Conservation (phyloP, 1,139 yeast species). For the Yueomyces sp. region DNA sequence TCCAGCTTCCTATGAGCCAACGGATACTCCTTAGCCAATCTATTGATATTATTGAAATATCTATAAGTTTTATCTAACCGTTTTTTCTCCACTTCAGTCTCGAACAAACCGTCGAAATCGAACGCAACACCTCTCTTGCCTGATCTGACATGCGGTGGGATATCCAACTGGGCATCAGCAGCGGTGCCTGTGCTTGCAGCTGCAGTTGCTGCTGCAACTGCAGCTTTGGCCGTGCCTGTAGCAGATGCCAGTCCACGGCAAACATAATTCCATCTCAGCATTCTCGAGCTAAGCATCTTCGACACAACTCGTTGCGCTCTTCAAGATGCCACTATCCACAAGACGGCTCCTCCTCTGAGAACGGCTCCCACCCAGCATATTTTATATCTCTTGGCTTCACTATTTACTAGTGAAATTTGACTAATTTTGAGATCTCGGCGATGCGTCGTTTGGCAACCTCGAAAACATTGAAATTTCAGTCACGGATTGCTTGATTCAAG, state of each 20-base stretch:
- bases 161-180: slow-evolving; percentile 27
- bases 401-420: too few species aligned
- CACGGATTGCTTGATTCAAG: too few species aligned
- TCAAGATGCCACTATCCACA: too few species aligned
- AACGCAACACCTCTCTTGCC: slow-evolving; percentile 36
- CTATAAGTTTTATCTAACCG: slow-evolving; percentile 86
- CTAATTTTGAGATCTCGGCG: too few species aligned
- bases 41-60: slow-evolving; percentile 90
- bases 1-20: slow-evolving; percentile 70
- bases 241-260: neutral
- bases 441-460: too few species aligned
- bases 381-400: too few species aligned
- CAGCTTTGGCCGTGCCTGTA: neutral
- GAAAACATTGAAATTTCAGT: too few species aligned
- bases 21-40: slow-evolving; percentile 90
- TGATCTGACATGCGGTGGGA: slow-evolving; percentile 16
- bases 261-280: too few species aligned
- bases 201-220: slow-evolving; percentile 5
- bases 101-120: slow-evolving; percentile 56
- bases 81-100: slow-evolving; percentile 54
- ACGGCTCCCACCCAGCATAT: too few species aligned
- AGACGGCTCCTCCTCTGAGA: too few species aligned
- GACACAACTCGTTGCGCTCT: too few species aligned
- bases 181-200: slow-evolving; percentile 29
- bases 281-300: too few species aligned